Evolutionary conservation across 371 early-diverging fungal species (phyloP).

Genomic region (Mucor lusitanicus): DNA sequence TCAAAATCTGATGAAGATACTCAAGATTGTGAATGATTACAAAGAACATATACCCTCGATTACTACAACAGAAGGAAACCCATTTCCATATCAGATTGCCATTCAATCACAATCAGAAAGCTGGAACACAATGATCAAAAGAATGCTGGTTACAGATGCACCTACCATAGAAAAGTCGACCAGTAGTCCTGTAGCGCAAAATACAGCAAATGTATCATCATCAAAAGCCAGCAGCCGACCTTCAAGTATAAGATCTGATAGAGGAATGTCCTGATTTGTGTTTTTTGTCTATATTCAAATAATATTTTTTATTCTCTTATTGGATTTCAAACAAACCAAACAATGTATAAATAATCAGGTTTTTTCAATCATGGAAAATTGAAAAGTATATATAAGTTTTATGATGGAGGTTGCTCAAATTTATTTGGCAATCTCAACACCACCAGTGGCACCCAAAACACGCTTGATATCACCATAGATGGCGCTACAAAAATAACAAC

Average conservation of each 20-base stretch:
- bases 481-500: slow-evolving; percentile 34
- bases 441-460: slow-evolving; percentile 68
- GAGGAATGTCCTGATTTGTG: slow-evolving; percentile 2
- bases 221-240: slow-evolving; percentile 3
- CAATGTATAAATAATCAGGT: slow-evolving; percentile 10
- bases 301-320: slow-evolving; percentile 6
- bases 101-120: slow-evolving; percentile 40
- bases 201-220: neutral
- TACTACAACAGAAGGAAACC: slow-evolving; percentile 75
- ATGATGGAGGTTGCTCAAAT: neutral
- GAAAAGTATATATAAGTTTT: slow-evolving; percentile 6
- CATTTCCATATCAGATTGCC: slow-evolving; percentile 83
- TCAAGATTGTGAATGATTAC: slow-evolving; percentile 74
- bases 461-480: slow-evolving; percentile 71
- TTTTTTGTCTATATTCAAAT: neutral
- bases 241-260: slow-evolving; percentile 5
- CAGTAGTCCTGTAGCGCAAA: neutral
- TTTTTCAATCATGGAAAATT: slow-evolving; percentile 6
- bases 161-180: slow-evolving; percentile 19
- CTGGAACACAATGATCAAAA: slow-evolving; percentile 49
- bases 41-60: slow-evolving; percentile 93
- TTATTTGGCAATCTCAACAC: slow-evolving; percentile 58
- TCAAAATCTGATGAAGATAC: slow-evolving; percentile 62
- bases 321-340: slow-evolving; percentile 4
- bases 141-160: slow-evolving; percentile 42